phyloP scores from a whole-genome alignment of 352 stramenopile species.

The Globisporangium spinosum region DNA sequence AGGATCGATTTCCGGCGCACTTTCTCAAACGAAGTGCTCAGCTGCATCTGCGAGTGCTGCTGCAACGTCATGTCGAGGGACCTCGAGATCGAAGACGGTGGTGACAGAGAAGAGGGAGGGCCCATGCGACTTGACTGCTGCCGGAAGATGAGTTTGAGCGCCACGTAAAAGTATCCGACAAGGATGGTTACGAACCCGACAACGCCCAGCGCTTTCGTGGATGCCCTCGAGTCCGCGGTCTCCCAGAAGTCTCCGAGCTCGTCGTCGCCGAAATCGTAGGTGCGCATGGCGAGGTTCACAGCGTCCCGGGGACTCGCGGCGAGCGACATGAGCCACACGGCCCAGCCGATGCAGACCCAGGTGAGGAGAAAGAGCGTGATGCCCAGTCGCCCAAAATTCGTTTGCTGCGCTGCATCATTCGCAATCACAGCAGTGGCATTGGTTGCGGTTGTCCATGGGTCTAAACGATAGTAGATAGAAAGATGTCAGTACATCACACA shows the following conservation, averaged over 20 bases:
- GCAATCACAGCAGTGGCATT: neutral
- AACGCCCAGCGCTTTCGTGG: constrained; percentile 8
- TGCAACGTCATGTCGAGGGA: neutral
- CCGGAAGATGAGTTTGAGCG: constrained; percentile 15
- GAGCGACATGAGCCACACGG: constrained; percentile 15
- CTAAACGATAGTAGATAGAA: too few relatives aligned
- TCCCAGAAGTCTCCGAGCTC: constrained; percentile 9
- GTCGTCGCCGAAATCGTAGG: constrained; percentile 7
- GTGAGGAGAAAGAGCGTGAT: constrained; percentile 12
- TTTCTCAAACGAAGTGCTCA: constrained; percentile 8
- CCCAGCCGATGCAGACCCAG: constrained; percentile 19
- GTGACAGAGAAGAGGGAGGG: neutral
- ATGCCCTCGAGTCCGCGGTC: neutral
- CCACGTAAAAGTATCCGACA: constrained; percentile 11
- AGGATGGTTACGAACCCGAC: constrained; percentile 6
- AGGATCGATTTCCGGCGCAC: constrained; percentile 10
- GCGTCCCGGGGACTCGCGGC: constrained; percentile 1
- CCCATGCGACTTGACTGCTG: constrained; percentile 14
- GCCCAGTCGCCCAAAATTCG: constrained; percentile 13
- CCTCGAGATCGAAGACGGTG: neutral
- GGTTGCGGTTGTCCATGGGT: neutral
- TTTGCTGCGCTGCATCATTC: constrained; percentile 7
- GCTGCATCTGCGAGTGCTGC: constrained; percentile 1
- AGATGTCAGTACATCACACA: neutral
- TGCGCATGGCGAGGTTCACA: constrained; percentile 11